Base-by-base conservation (phyloP, 768 basidiomycete genomes). In the Tulasnella sp. region DNA sequence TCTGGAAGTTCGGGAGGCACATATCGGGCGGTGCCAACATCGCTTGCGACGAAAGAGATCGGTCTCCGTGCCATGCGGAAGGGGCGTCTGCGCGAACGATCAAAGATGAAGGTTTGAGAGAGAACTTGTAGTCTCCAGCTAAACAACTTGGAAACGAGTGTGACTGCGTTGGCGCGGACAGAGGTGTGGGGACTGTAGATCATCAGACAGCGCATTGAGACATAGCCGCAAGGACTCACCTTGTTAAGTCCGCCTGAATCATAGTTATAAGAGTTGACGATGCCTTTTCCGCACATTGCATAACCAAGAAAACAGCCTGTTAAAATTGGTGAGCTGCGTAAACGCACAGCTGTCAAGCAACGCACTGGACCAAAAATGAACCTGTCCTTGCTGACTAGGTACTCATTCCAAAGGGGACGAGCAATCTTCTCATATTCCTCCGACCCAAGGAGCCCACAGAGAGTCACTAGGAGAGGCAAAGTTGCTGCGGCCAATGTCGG, bases 21-120 rank as follows among this genome's bases (percentile, higher is more conserved):
- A 82, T 90, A 93, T 14, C 87, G 84, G 80, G 86, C 89, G 0
- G 92, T 90, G 1, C 94, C 94, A 72, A 94, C 91, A 82, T 94
- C 93, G 0, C 93, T 93, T 0, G 93, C 89, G 18, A 94, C 89
- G 83, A 94, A 95, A 0, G 92, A 87, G n/a, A 94, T 88, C 0
- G 92, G 92, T 12, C 88, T 89, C n/a, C 92, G 88, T n/a, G 91
- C 89, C 24, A 91, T 84, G 83, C 91, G 93, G 86, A 95, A 94
- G 0, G 93, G 91, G 6, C 89, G 85, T 34, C 93, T 89, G 82
- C 90, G 91, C 0, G 86, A 86, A 60, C 91, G 89, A 84, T 94
- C 93, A 3, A 88, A 84, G 34, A 94, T 85, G 69, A 91, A 89
- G 54, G 88, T 89, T 83, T 93, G 92, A 3, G 90, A 89, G 75